Conservation (phyloP, 495 filamentous ascomycete species). For the Penicillium longicatenatum region DNA sequence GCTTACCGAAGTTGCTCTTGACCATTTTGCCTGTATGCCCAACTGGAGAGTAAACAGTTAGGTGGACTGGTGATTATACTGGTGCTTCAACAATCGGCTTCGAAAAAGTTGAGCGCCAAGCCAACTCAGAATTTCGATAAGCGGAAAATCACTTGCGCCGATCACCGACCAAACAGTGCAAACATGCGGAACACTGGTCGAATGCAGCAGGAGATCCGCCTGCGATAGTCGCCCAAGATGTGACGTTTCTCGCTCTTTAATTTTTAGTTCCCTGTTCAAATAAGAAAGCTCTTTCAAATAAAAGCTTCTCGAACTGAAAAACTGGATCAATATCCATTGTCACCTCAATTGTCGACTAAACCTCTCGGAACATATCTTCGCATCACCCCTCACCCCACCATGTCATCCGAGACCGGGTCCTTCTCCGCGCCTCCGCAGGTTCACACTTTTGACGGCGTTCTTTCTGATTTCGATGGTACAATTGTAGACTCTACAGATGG, state of each 20-base stretch:
- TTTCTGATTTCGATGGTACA: conserved; percentile 89
- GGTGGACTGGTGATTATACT: conserved; percentile 13
- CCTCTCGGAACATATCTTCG: conserved; percentile 8
- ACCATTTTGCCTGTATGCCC: conserved; percentile 43
- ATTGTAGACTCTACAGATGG: conserved; percentile 50
- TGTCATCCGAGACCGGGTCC: conserved; percentile 39
- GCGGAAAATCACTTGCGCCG: conserved; percentile 40
- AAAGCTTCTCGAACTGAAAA: background rate
- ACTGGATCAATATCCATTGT: background rate
- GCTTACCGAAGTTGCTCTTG: conserved; percentile 47
- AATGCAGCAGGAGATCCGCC: conserved; percentile 16
- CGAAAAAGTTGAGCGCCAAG: conserved; percentile 10
- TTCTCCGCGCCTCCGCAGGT: conserved; percentile 62
- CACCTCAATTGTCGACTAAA: background rate
- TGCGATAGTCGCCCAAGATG: background rate
- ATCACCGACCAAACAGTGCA: conserved; percentile 35
- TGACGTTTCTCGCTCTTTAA: conserved; percentile 9
- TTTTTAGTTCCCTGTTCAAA: background rate
- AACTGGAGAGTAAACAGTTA: conserved; percentile 9
- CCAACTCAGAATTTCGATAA: conserved; percentile 43
- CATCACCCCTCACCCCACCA: conserved; percentile 30
- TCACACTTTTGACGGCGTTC: conserved; percentile 70
- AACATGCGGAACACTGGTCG: conserved; percentile 19
- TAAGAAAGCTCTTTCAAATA: too few relatives aligned
- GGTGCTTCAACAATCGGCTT: conserved; percentile 10